phyloP scores from a whole-genome alignment of 2,329 filamentous ascomycete species.

The Hymenoscyphus linearis region DNA sequence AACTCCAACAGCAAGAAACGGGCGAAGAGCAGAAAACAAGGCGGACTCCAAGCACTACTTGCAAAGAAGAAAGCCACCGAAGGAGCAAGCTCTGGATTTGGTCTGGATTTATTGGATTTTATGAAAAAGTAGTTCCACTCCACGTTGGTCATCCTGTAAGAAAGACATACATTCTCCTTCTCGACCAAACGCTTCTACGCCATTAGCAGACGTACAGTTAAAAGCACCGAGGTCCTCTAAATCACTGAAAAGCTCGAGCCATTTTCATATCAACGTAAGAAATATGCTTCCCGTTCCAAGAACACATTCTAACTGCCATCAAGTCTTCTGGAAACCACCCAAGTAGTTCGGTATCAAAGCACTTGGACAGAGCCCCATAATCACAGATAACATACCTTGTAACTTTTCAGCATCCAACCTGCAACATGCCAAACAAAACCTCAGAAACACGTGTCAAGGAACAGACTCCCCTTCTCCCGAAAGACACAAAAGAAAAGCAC shows the following conservation, averaged over 20 bases:
- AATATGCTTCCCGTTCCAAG: not conserved
- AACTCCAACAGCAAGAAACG: slow-evolving; percentile 61
- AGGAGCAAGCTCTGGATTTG: slow-evolving; percentile 21
- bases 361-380: not conserved
- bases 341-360: not conserved
- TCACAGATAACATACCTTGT: not conserved
- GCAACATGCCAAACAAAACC: not conserved
- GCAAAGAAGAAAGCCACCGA: slow-evolving; percentile 26
- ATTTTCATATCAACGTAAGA: not conserved
- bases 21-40: slow-evolving; percentile 55
- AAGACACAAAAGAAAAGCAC: not conserved
- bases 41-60: slow-evolving; percentile 60
- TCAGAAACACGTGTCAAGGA: not conserved
- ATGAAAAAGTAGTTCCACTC: slow-evolving; percentile 31
- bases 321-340: not conserved
- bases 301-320: not conserved
- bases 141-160: not conserved
- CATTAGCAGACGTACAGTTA: not conserved
- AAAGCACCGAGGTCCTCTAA: not conserved
- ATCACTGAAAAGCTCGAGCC: not conserved
- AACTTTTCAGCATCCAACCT: not conserved
- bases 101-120: slow-evolving; percentile 36
- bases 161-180: not conserved
- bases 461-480: not conserved
- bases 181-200: not conserved